Evolutionary conservation across 208 protist species (phyloP).

Genomic region (Crithidia bombi): DNA sequence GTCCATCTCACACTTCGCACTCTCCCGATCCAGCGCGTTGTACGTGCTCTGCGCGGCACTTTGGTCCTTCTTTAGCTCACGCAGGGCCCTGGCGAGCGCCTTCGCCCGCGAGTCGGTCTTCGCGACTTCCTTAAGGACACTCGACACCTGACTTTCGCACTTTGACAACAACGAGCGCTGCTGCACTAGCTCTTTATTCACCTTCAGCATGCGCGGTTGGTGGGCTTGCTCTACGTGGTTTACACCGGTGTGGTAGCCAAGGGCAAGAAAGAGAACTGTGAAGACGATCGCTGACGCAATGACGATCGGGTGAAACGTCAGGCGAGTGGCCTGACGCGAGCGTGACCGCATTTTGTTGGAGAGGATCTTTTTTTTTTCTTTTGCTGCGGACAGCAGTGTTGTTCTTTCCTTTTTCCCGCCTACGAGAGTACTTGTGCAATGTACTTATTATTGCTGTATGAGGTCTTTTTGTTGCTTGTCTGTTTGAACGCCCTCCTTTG

Average conservation of each 20-base stretch:
- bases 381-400: background rate
- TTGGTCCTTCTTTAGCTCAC: slow-evolving; percentile 19
- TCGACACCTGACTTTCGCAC: slow-evolving; percentile 14
- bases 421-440: too few species aligned
- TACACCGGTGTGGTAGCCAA: slow-evolving; percentile 49
- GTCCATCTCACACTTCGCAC: slow-evolving; percentile 20
- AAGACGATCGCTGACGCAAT: slow-evolving; percentile 29
- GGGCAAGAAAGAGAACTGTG: slow-evolving; percentile 35
- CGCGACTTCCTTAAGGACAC: background rate
- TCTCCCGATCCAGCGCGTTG: slow-evolving; percentile 22
- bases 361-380: slow-evolving; percentile 3
- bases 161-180: background rate
- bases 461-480: too few species aligned
- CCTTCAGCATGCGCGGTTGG: background rate
- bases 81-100: background rate
- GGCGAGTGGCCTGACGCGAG: slow-evolving; percentile 2
- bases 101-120: background rate
- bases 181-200: background rate
- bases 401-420: background rate
- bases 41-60: slow-evolving; percentile 1
- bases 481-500: too few species aligned
- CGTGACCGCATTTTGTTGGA: slow-evolving; percentile 3
- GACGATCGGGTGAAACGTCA: slow-evolving; percentile 41
- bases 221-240: slow-evolving; percentile 19
- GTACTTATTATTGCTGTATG: too few species aligned